Conservation (phyloP, 1,139 yeast species). For the Tardiomyces depauwii region DNA sequence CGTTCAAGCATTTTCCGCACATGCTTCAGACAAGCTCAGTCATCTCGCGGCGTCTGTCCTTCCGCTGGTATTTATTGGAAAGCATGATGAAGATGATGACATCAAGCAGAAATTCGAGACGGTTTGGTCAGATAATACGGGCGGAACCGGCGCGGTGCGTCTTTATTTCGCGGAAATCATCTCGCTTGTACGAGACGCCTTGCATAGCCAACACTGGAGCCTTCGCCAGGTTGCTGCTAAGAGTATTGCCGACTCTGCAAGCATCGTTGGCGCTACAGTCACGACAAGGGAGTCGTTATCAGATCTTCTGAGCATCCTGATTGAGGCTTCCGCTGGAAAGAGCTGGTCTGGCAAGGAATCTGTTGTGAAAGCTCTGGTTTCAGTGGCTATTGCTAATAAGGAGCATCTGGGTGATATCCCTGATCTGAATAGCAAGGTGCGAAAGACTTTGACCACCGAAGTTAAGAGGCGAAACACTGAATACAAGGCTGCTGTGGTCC, state of each 20-base stretch:
- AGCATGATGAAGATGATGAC: slow-evolving; percentile 46
- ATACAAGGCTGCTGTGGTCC: slow-evolving; percentile 38
- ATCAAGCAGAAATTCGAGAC: slow-evolving; percentile 42
- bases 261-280: slow-evolving; percentile 16
- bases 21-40: slow-evolving; percentile 61
- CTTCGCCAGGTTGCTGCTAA: slow-evolving; percentile 64
- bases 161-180: slow-evolving; percentile 67
- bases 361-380: slow-evolving; percentile 59
- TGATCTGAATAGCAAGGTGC: slow-evolving; percentile 21
- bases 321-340: slow-evolving; percentile 62
- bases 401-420: slow-evolving; percentile 19
- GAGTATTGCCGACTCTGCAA: slow-evolving; percentile 54
- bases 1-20: slow-evolving; percentile 55
- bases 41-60: slow-evolving; percentile 52
- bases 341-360: slow-evolving; percentile 85
- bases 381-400: slow-evolving; percentile 37
- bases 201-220: slow-evolving; percentile 49
- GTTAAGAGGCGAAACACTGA: slow-evolving; percentile 54
- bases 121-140: slow-evolving; percentile 76
- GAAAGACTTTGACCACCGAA: slow-evolving; percentile 43
- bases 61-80: slow-evolving; percentile 73
- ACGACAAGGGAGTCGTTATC: slow-evolving; percentile 11
- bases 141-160: slow-evolving; percentile 59
- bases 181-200: slow-evolving; percentile 36
- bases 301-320: slow-evolving; percentile 41